Conservation (phyloP, 129 eudicot genomes). For the Flaveria sonorensis region DNA sequence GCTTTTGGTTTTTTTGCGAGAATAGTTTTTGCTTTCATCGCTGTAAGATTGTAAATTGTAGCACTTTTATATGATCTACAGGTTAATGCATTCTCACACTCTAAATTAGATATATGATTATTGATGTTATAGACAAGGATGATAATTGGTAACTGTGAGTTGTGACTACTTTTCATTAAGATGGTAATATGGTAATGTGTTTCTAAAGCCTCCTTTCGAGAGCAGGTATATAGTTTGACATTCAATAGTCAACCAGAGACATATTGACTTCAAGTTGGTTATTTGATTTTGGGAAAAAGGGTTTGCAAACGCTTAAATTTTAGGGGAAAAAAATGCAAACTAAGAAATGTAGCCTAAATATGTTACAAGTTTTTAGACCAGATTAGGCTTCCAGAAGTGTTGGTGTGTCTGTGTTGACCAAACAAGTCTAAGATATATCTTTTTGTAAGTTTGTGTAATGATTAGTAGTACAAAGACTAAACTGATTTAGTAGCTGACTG, state of each 20-base stretch:
- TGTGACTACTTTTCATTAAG: background rate
- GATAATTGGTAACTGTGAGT: background rate
- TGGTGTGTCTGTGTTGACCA: background rate
- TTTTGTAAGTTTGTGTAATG: conserved; percentile 16
- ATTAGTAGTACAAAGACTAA: background rate
- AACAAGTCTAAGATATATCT: conserved; percentile 8
- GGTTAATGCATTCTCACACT: background rate
- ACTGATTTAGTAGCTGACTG: background rate
- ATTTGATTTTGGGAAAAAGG: background rate
- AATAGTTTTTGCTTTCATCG: background rate
- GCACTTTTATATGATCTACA: background rate
- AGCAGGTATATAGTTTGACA: background rate
- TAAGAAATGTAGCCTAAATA: background rate
- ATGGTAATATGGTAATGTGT: background rate
- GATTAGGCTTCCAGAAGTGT: background rate
- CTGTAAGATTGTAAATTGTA: background rate
- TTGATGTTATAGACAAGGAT: background rate
- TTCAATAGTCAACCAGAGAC: conserved; percentile 3
- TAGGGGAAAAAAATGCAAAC: background rate
- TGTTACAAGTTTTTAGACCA: background rate
- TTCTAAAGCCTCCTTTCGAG: background rate
- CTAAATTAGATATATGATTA: background rate
- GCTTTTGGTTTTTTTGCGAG: background rate
- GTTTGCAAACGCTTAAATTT: background rate
- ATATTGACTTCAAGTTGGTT: background rate